Evolutionary conservation across 176 grass and related monocot species (phyloP), one percentile per base, ranked within the genome.

Genomic region (Carex parvula): DNA sequence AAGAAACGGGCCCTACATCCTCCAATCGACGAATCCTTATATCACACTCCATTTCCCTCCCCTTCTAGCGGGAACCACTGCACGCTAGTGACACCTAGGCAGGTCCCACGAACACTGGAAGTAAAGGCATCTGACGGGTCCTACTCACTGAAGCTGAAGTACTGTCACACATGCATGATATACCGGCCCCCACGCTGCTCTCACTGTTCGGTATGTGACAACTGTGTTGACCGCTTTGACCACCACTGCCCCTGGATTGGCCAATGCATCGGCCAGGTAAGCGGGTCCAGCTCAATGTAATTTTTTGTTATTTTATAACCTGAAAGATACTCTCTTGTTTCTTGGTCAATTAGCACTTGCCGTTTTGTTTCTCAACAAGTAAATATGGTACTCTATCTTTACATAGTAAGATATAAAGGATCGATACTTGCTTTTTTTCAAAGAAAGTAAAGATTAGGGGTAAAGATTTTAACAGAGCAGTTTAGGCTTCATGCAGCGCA

Each of bases 171-270:
- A 53, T 97, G 94, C 85, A 94, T 97, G 94, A 83, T 97, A 62
- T 97, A 89, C 77, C 90, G 90, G 10, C 90, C 92, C 80, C 90
- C 94, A 68, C 88, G 94, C 50, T 97, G 94, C 42, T 92, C 90
- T 8, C 94, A 97, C 64, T 97, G 94, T 81, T 94, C 94, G 0
- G 89, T 97, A 80, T 97, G 94, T 78, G 88, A 97, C 68, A 97
- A 97, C 79, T 97, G 94, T 1, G 94, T 97, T 64, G 94, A 97
- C 81, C 94, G 92, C 35, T 97, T 97, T 81, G 94, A 97, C 64
- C 94, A 97, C 84, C 94, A 97, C 80, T 97, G 94, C 77, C 94
- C 94, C 17, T 97, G 94, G 94, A 91, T 97, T 86, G 94, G 94
- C 63, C 94, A 94, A 85, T 97, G 94, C 87, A 94, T 94, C 80